Base-by-base conservation (phyloP, 352 stramenopile genomes). In the Phytophthora gonapodyides region DNA sequence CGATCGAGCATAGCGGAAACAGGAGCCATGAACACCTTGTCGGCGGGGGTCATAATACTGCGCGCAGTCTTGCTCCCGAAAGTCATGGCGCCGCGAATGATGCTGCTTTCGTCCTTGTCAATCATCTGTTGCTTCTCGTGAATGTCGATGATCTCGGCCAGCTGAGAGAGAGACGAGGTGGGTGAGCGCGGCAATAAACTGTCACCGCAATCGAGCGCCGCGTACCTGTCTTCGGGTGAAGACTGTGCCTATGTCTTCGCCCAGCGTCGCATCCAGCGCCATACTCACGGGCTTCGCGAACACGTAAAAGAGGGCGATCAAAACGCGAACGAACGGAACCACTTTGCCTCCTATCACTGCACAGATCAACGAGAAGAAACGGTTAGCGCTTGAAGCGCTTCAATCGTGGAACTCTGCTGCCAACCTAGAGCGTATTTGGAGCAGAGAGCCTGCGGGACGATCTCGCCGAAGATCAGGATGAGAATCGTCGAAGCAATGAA, bases 401-500 rank as follows among this genome's bases (percentile, higher is more conserved):
- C 27, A 84, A 74, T 6, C 33, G 31, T 17, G 40, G 10, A n/a
- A 16, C 5, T 17, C 7, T 51, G 69, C 79, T 36, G 88, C 84
- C 35, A 79, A 84, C 58, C 74, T 35, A 99, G 72, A n/a, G 95
- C 90, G 73, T 99, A 96, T 47, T 95, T 83, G 10, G 89, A 98
- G 73, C 97, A 99, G n/a, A 97, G 54, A 19, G 97, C 97, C 49
- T 93, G 83, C 8, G 91, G 91, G 50, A 98, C 79, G 61, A 98
- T 96, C 75, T 99, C 96, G 47, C 96, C 96, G 70, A 98, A 98
- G 49, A 99, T 91, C 33, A 98, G 87, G 78, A 99, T 99, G 13
- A 98, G 58, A 7, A 80, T 63, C 7, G 97, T 99, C 8, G 96
- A 99, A 2, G 93, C 67, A 30, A 99, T 44, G 42, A 99, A 98